Evolutionary conservation across 371 early-diverging fungal species (phyloP).

Genomic region (Apophysomyces trapeziformis): DNA sequence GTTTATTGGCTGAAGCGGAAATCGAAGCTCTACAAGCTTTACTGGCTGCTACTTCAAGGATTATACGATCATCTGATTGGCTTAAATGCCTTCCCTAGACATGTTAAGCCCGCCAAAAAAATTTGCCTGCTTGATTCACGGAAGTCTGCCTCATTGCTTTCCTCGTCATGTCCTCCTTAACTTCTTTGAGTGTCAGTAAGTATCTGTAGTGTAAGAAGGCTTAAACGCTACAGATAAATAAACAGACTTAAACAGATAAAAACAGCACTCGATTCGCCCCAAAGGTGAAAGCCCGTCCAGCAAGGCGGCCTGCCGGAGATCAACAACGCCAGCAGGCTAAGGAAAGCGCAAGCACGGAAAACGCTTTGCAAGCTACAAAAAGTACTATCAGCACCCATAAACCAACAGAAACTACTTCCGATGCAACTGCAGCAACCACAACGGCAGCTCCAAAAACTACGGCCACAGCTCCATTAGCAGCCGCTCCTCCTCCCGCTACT

Average conservation of each 20-base stretch:
- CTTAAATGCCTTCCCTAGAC: neutral
- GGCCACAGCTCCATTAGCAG: too few relatives aligned
- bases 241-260: constrained; percentile 21
- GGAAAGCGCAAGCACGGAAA: too few relatives aligned
- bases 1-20: too few relatives aligned
- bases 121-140: neutral
- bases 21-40: too few relatives aligned
- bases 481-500: too few relatives aligned
- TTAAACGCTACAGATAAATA: neutral
- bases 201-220: neutral
- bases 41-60: too few relatives aligned
- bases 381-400: too few relatives aligned
- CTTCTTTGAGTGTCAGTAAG: constrained; percentile 34
- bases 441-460: neutral
- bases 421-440: neutral
- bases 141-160: neutral
- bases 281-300: constrained; percentile 24
- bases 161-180: constrained; percentile 27
- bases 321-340: neutral
- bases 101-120: neutral
- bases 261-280: constrained; percentile 35
- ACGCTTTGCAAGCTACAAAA: too few relatives aligned
- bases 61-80: neutral
- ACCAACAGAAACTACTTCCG: neutral
- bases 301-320: constrained; percentile 10